A percentile compares a stretch with the other conserved stretches of the same genome.
These are phyloP conservation scores for Spathaspora gorwiae DNA, from an alignment of 805 yeast genomes.

Conservation along the genomic window DNA sequence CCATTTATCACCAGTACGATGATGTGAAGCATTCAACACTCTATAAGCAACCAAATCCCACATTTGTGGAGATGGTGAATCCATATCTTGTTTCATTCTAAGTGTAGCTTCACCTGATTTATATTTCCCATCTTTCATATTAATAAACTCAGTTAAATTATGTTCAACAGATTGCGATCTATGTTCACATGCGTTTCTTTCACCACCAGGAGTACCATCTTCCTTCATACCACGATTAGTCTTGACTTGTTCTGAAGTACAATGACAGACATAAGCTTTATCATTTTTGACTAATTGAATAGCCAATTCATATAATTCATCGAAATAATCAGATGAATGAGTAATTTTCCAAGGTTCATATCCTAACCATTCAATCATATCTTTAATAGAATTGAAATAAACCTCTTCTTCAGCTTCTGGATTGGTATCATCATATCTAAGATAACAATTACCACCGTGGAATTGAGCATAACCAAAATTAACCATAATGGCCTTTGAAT, in stretches of 20 bases:
- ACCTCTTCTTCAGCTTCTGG: slow-evolving; percentile 98
- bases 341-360: slow-evolving; percentile 92
- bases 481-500: slow-evolving; percentile 95
- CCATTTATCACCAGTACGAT: slow-evolving; percentile 97
- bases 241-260: slow-evolving; percentile 87
- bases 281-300: slow-evolving; percentile 69
- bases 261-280: slow-evolving; percentile 88
- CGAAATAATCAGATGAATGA: slow-evolving; percentile 93
- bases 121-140: slow-evolving; percentile 87
- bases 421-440: slow-evolving; percentile 95
- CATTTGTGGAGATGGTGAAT: slow-evolving; percentile 95
- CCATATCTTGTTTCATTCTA: slow-evolving; percentile 93
- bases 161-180: slow-evolving; percentile 69
- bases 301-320: slow-evolving; percentile 81
- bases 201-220: slow-evolving; percentile 93
- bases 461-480: slow-evolving; percentile 95
- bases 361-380: slow-evolving; percentile 91
- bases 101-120: slow-evolving; percentile 88
- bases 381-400: slow-evolving; percentile 77
- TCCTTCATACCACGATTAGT: slow-evolving; percentile 84
- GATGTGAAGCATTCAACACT: slow-evolving; percentile 87
- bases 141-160: slow-evolving; percentile 75
- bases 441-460: slow-evolving; percentile 81
- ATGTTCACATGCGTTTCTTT: slow-evolving; percentile 77
- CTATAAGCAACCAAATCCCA: slow-evolving; percentile 99